These are phyloP conservation scores for Flaveria brownii DNA, from an alignment of 129 eudicot species.

Conservation along the genomic window DNA sequence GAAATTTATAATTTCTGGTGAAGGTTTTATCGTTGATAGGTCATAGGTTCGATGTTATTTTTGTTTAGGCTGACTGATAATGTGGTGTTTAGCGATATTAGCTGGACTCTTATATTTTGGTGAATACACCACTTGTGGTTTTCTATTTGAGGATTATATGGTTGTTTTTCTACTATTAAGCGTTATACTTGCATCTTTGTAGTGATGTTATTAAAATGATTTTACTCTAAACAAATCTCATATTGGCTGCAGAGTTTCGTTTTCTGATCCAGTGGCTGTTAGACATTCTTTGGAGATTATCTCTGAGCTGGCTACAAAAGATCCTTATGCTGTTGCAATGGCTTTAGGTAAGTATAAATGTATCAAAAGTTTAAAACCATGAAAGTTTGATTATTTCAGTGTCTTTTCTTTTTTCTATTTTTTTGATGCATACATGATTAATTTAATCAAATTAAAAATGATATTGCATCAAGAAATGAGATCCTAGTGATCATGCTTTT, in stretches of 20 bases:
- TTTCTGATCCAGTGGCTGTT: slow-evolving; percentile 96
- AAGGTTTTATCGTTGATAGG: not conserved
- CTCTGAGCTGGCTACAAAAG: slow-evolving; percentile 76
- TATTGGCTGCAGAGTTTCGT: slow-evolving; percentile 57
- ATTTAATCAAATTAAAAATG: slow-evolving; percentile 10
- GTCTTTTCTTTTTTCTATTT: not conserved
- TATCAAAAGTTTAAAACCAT: not conserved
- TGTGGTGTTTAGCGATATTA: slow-evolving; percentile 1
- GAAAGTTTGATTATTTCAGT: slow-evolving; percentile 4
- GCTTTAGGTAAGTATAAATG: slow-evolving; percentile 63
- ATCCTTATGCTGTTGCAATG: slow-evolving; percentile 97
- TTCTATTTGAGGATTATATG: slow-evolving; percentile 2
- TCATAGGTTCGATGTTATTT: not conserved
- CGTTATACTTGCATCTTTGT: slow-evolving; percentile 9
- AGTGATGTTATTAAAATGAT: not conserved
- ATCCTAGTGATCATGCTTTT: slow-evolving; percentile 9
- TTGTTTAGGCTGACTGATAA: slow-evolving; percentile 5
- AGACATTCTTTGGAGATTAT: slow-evolving; percentile 92
- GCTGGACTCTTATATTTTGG: slow-evolving; percentile 5
- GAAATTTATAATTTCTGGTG: not conserved
- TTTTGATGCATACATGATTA: not conserved
- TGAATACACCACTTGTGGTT: slow-evolving; percentile 10
- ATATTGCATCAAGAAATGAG: not conserved
- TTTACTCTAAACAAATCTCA: not conserved
- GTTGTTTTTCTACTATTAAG: not conserved